Evolutionary conservation across 495 filamentous ascomycete genomes (phyloP), one percentile per base, ranked within the genome.

Genomic region (Penicillium soppii): DNA sequence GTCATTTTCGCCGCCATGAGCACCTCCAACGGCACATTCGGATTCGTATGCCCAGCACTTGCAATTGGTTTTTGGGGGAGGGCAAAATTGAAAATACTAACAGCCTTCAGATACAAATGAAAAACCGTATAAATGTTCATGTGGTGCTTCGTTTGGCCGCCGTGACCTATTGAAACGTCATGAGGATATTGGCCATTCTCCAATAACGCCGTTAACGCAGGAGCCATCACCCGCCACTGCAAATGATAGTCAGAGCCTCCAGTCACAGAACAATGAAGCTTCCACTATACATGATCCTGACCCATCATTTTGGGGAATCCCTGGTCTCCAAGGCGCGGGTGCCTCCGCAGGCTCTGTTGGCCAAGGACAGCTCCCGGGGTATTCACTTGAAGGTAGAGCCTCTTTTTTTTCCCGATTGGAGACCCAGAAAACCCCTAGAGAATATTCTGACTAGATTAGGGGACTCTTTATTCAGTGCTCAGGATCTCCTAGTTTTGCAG

Each of bases 141-240:
- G 59, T 19, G 59, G 54, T n/a, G 47, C 47, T 10, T 50, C 47
- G 6, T 62, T 55, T 47, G 41, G 33, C 25, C 36, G 59, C 2
- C 54, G 52, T 1, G 59, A 58, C 40, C 47, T 62, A 2, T 17
- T 61, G 19, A 54, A 52, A 39, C 54, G 58, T 4, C 58, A 61
- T 50, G 47, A 55, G 15, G 39, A 35, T 4, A 41, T 53, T 15
- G 32, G 17, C 9, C 54, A 61, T 55, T 17, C 32, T 29, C 33
- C 41, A 16, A 17, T 33, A 17, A 56, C 53, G 10, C 53, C 53
- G 9, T 16, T 30, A 20, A 42, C 53, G 17, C 39, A 26, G 25
- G 30, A 45, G 7, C 22, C 32, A 32, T 50, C 35, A 8, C 39
- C 49, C 8, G 38, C 19, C 2, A 26, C 40, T 16, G 16, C 19